Evolutionary conservation across 345 rosid genomes (phyloP), one percentile per base, ranked within the genome.

Genomic region (Salix arbutifolia): DNA sequence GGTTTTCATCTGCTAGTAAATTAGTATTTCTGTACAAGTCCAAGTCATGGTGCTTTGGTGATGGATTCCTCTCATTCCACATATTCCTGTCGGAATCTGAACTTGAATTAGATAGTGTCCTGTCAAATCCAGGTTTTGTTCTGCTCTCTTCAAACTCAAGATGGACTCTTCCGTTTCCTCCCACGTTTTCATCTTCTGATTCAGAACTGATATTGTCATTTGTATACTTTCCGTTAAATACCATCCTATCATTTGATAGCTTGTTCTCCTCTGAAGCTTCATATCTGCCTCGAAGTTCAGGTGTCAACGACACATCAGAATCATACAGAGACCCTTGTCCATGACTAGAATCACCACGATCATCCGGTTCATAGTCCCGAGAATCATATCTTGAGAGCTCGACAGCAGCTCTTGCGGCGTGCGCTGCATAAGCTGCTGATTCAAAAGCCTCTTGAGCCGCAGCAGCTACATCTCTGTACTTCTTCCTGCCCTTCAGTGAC

Each of bases 401-500:
- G 56, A 96, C 92, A 4, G 98, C 99, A 0, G 93, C 99, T 83
- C 90, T 89, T 73, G 99, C 99, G 13, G 99, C 98, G 18, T 60
- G 91, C 44, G 99, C 99, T 2, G 97, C 99, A 71, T 87, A 74
- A 70, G 90, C 95, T 23, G 99, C 98, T 1, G 97, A 87, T 84
- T 88, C 87, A 53, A 91, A 93, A 21, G 99, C 99, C 52, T 91
- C 97, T 84, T 91, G 96, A 72, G 99, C 99, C 33, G 99, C 99
- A 85, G 89, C 96, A 76, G 97, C 92, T 6, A 93, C 97, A 78
- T 90, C 95, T 84, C 52, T 91, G 86, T 91, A 96, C 85, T 88
- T 83, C 78, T 88, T 83, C 78, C 77, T 87, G 60, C 68, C 28
- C 76, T 77, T 74, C 6, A 26, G 11, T 25, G 89, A 83, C 72